Conservation (phyloP, 2,329 filamentous ascomycete species). For the Lasiodiplodia gonubiensis region DNA sequence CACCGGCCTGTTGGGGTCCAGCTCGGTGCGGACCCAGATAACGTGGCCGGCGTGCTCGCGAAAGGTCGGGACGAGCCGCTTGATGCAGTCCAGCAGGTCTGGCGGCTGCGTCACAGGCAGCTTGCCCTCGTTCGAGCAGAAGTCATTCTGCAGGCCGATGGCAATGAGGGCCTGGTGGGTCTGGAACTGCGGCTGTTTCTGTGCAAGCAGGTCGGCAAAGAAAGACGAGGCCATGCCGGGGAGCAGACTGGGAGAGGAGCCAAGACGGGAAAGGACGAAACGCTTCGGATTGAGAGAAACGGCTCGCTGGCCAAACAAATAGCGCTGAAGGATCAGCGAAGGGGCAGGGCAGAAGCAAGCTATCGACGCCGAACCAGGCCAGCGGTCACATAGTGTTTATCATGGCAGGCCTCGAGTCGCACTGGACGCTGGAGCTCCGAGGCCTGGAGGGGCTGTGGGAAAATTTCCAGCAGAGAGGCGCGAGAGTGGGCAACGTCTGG, state of each 20-base stretch:
- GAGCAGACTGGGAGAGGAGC: constrained; percentile 12
- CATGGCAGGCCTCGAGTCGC: constrained; percentile 24
- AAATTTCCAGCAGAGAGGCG: constrained; percentile 15
- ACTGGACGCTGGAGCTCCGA: constrained; percentile 21
- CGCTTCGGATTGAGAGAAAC: neutral
- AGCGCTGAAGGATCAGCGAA: constrained; percentile 20
- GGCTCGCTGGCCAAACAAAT: constrained; percentile 11
- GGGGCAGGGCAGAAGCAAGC: constrained; percentile 13
- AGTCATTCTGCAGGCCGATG: constrained; percentile 90
- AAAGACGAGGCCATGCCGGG: constrained; percentile 48
- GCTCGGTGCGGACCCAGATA: constrained; percentile 84
- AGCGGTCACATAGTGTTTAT: constrained; percentile 26
- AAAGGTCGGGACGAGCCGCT: constrained; percentile 72
- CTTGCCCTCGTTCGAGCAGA: constrained; percentile 71
- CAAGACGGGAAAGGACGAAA: constrained; percentile 14
- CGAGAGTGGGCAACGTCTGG: constrained; percentile 24
- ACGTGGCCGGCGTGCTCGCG: constrained; percentile 71
- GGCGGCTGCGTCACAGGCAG: constrained; percentile 68
- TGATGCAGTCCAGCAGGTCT: constrained; percentile 70
- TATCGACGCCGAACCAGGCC: constrained; percentile 24
- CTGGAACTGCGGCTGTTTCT: constrained; percentile 58
- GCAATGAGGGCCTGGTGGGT: constrained; percentile 75
- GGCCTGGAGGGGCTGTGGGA: constrained; percentile 19
- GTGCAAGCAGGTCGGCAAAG: constrained; percentile 47
- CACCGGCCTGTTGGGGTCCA: constrained; percentile 65